These are phyloP conservation scores for Alopecurus myosuroides DNA, from an alignment of 176 grass and related monocot genomes.

Conservation along the genomic window DNA sequence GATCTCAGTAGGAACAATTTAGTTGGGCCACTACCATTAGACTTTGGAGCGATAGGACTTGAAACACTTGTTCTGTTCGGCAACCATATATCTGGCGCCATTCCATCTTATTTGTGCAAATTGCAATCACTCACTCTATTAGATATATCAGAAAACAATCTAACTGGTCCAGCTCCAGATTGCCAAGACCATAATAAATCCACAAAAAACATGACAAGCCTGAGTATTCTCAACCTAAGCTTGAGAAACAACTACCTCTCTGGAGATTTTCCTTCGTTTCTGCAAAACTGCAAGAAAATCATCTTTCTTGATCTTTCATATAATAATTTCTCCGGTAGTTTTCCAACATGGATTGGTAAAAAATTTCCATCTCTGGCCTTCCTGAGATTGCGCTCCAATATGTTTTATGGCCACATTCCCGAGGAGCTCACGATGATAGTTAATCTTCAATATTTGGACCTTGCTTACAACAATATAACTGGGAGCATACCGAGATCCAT, in stretches of 20 bases:
- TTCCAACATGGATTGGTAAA: neutral
- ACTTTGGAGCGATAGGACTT: neutral
- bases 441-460: neutral
- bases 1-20: constrained; percentile 35
- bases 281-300: neutral
- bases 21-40: neutral
- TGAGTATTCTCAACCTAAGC: neutral
- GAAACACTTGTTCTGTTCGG: neutral
- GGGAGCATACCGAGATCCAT: constrained; percentile 17
- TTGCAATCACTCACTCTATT: neutral
- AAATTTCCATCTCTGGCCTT: neutral
- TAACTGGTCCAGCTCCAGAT: neutral
- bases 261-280: constrained; percentile 13
- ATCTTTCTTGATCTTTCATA: neutral
- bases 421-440: neutral
- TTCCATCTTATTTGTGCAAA: constrained; percentile 25
- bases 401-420: constrained; percentile 33
- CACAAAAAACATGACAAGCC: neutral
- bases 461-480: constrained; percentile 18
- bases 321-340: neutral
- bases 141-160: constrained; percentile 14
- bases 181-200: neutral
- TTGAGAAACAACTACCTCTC: constrained; percentile 19
- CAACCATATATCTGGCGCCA: constrained; percentile 17
- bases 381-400: neutral